Conservation (phyloP, 768 basidiomycete genomes). For the Suillus plorans region DNA sequence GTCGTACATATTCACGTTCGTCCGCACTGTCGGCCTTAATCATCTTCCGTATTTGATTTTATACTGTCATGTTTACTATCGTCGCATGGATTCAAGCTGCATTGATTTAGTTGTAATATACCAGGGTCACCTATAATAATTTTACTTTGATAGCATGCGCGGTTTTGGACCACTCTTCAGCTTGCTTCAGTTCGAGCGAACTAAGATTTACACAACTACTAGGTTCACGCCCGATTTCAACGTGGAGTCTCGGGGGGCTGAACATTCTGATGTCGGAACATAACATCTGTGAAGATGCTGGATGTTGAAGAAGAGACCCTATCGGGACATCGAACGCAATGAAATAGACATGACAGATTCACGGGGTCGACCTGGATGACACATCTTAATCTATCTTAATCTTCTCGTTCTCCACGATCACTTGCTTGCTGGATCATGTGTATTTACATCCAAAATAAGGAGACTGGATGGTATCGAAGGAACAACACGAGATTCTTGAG, state of each 20-base stretch:
- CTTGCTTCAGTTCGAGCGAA: not conserved
- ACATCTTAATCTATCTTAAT: conserved; percentile 6
- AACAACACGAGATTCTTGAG: conserved; percentile 2
- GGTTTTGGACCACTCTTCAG: not conserved
- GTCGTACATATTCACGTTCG: conserved; percentile 9
- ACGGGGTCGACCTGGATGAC: conserved; percentile 6
- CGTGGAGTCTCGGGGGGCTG: not conserved
- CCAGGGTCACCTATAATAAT: conserved; percentile 4
- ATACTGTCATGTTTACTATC: conserved; percentile 11
- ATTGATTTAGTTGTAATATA: conserved; percentile 11
- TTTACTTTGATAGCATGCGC: not conserved
- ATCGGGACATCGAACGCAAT: not conserved
- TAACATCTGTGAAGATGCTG: conserved; percentile 4
- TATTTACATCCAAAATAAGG: conserved; percentile 8
- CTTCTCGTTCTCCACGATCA: conserved; percentile 10
- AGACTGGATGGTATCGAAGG: conserved; percentile 2
- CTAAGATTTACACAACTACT: not conserved
- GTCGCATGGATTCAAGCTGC: conserved; percentile 5
- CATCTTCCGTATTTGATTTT: conserved; percentile 8
- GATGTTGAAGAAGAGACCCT: not conserved
- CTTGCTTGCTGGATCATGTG: conserved; percentile 7
- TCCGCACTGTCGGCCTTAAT: conserved; percentile 11
- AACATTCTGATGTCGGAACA: conserved; percentile 2
- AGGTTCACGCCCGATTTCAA: not conserved
- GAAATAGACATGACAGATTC: conserved; percentile 5